Base-by-base conservation (phyloP, 2,329 filamentous ascomycete species). In the Hypocrella siamensis region DNA sequence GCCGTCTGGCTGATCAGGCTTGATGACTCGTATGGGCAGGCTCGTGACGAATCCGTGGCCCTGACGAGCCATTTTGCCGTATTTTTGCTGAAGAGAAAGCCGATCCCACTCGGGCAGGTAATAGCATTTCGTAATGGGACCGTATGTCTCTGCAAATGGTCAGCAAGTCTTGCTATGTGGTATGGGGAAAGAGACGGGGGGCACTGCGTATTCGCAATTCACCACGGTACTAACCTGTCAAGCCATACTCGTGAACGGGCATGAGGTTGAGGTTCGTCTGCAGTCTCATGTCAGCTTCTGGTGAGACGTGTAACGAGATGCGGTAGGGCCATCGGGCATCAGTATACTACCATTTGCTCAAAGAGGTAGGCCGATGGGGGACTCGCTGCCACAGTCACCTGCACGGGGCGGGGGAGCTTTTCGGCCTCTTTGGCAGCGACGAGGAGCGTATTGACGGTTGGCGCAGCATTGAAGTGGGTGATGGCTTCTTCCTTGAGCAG, bases 401-500 rank as follows among this genome's bases (percentile, higher is more conserved):
- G 68, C 8, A 96, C 85, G 0, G 75, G 70, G 2, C 72, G 57
- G 0, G 74, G 62, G 1, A 98, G 63, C 30, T 56, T 67, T 42
- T 68, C 70, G 3, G 90, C 88, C 51, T 85, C 77, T 26, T 76
- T 67, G 3, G 81, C 70, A 10, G 79, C 79, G 48, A 90, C 93
- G 3, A 98, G 70, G 1, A 96, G 60, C 0, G 88, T 98, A 52
- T 96, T 96, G 32, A 98, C 90, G 0, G 90, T 98, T 0, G 90
- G 90, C 1, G 88, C 90, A 1, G 88, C 88, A 48, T 88, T 93
- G 60, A 92, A 96, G 54, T 98, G 90, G 1, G 85, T 96, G 40
- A 98, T 79, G 6, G 71, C 64, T 54, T 96, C 82, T 32, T 84
- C 70, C 47, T 85, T 92, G 21, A 98, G 60, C 4, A 98, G 59